phyloP scores from a whole-genome alignment of 768 basidiomycete genomes.

The Suillus discolor region DNA sequence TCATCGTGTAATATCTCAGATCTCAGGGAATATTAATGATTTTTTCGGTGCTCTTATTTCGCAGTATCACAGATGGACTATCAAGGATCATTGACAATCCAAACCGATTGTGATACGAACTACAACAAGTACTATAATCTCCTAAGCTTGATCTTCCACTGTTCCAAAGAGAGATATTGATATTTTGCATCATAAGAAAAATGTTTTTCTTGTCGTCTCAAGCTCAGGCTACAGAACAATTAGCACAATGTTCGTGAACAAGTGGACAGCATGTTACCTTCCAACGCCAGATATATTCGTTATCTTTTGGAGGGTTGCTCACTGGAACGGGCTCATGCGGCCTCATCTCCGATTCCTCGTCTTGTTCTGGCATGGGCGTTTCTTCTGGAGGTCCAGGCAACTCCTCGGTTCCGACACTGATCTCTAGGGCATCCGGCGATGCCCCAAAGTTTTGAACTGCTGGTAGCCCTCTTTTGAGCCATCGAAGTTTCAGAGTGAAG shows the following conservation, averaged over 20 bases:
- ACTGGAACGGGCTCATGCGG: slow-evolving; percentile 11
- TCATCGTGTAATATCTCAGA: not conserved
- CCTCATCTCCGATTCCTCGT: slow-evolving; percentile 23
- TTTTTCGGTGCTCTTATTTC: not conserved
- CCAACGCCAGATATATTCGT: slow-evolving; percentile 88
- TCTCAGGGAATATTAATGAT: not conserved
- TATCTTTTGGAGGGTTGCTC: slow-evolving; percentile 62
- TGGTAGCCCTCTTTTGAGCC: slow-evolving; percentile 86
- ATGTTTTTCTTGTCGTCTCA: slow-evolving; percentile 87
- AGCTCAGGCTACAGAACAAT: slow-evolving; percentile 72
- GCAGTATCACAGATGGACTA: not conserved
- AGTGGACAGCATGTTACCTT: slow-evolving; percentile 58
- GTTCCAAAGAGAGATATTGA: not conserved
- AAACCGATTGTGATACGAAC: too few species aligned
- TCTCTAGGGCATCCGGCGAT: slow-evolving; percentile 54
- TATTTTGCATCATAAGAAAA: slow-evolving; percentile 66
- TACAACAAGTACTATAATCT: not conserved
- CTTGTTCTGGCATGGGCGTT: slow-evolving; percentile 16
- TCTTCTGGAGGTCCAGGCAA: slow-evolving; percentile 22
- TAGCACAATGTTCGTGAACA: slow-evolving; percentile 10
- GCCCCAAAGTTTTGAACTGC: slow-evolving; percentile 74
- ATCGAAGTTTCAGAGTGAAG: slow-evolving; percentile 92
- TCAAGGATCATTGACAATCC: not conserved
- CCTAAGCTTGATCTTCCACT: not conserved
- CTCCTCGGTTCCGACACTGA: slow-evolving; percentile 46